Conservation (phyloP, 1,139 yeast genomes). For the Diutina scorzettiae region DNA sequence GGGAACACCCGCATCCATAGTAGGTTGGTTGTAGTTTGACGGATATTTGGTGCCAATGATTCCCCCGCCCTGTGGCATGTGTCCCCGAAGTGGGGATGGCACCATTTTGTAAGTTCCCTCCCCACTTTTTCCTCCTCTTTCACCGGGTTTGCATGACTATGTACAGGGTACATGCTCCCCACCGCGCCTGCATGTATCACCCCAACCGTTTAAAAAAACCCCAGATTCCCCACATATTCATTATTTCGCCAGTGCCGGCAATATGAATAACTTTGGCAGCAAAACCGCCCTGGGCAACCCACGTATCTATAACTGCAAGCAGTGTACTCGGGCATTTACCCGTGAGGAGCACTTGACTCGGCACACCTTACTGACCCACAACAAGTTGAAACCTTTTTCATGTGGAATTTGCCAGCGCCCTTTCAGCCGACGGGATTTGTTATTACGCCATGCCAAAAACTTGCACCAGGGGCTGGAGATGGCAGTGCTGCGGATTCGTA, state of each 20-base stretch:
- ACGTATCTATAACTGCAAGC: constrained; percentile 29
- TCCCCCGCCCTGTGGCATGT: too few relatives aligned
- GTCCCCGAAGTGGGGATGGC: too few relatives aligned
- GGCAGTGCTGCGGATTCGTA: constrained; percentile 34
- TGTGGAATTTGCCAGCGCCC: constrained; percentile 23
- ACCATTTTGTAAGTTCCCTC: too few relatives aligned
- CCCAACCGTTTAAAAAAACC: constrained; percentile 5
- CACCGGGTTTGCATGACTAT: not conserved
- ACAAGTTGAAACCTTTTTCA: constrained; percentile 32
- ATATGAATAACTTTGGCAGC: constrained; percentile 16
- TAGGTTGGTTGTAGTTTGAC: too few relatives aligned
- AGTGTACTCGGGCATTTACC: constrained; percentile 35
- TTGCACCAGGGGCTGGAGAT: constrained; percentile 22
- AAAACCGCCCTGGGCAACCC: constrained; percentile 36
- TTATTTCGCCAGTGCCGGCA: not conserved
- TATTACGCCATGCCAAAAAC: constrained; percentile 21
- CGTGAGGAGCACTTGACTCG: constrained; percentile 37
- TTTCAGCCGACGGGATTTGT: constrained; percentile 19
- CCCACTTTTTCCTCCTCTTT: not conserved
- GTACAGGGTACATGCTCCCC: not conserved
- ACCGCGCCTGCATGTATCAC: not conserved
- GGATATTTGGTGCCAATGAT: too few relatives aligned
- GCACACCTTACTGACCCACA: constrained; percentile 33
- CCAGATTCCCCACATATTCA: constrained; percentile 5
- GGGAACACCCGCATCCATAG: too few relatives aligned